Conservation (phyloP, 805 yeast species). For the Candida saitoana region DNA sequence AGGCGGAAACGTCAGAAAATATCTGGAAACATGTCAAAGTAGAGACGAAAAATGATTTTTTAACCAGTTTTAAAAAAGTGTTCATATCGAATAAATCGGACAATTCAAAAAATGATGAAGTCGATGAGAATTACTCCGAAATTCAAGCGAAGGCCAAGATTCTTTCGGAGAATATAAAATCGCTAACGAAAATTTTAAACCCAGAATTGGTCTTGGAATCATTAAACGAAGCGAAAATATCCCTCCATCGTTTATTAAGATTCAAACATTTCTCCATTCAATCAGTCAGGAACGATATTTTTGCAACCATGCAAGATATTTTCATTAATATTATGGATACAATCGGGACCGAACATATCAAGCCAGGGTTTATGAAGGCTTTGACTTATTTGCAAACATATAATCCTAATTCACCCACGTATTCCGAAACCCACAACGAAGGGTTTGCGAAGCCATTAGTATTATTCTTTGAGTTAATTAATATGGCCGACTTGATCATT, state of each 20-base stretch:
- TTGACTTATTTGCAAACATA: slow-evolving; percentile 64
- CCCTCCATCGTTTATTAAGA: slow-evolving; percentile 53
- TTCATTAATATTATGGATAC: slow-evolving; percentile 62
- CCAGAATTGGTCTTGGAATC: slow-evolving; percentile 73
- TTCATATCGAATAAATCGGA: slow-evolving; percentile 37
- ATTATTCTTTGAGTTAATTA: slow-evolving; percentile 84
- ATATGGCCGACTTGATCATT: slow-evolving; percentile 85
- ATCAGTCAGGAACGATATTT: slow-evolving; percentile 28
- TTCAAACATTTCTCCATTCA: slow-evolving; percentile 33
- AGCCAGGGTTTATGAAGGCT: slow-evolving; percentile 81
- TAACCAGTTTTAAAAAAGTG: slow-evolving; percentile 62
- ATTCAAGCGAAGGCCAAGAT: slow-evolving; percentile 79
- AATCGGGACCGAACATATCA: slow-evolving; percentile 71
- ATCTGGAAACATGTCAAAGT: slow-evolving; percentile 48
- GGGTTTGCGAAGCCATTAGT: slow-evolving; percentile 75
- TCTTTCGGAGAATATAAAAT: slow-evolving; percentile 67
- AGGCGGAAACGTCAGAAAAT: slow-evolving; percentile 44
- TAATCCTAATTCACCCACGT: slow-evolving; percentile 48
- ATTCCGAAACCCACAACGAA: slow-evolving; percentile 22
- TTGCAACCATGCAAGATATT: slow-evolving; percentile 49
- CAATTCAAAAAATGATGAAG: slow-evolving; percentile 11
- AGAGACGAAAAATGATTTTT: slow-evolving; percentile 52
- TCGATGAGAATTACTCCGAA: slow-evolving; percentile 48
- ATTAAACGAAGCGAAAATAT: slow-evolving; percentile 61
- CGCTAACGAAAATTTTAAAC: slow-evolving; percentile 72